Evolutionary conservation across 495 filamentous ascomycete genomes (phyloP).

Genomic region (Penicillium antarcticum): DNA sequence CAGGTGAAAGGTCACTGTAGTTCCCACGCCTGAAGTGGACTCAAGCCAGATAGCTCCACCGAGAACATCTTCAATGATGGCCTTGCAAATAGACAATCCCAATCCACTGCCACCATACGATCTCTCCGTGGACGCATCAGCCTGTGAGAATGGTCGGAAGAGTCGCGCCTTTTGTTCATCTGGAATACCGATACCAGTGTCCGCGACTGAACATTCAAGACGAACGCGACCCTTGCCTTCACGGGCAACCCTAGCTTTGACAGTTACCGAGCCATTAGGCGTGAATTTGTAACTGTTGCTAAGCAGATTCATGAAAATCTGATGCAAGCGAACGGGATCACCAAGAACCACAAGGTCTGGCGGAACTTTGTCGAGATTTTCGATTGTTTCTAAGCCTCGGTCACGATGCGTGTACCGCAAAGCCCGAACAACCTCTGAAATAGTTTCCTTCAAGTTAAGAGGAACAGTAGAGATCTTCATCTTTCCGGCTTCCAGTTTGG

Average conservation of each 20-base stretch:
- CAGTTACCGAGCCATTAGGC: conserved; percentile 77
- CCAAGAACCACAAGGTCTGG: conserved; percentile 78
- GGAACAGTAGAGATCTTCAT: conserved; percentile 90
- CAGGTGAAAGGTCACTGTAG: conserved; percentile 81
- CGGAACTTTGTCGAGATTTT: conserved; percentile 60
- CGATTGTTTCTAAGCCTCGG: conserved; percentile 70
- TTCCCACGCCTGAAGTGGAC: conserved; percentile 69
- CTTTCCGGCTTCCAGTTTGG: conserved; percentile 90
- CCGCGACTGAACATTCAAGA: conserved; percentile 79
- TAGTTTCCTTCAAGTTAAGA: conserved; percentile 80
- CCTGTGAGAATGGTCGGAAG: conserved; percentile 89
- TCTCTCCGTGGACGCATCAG: conserved; percentile 79
- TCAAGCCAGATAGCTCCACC: conserved; percentile 80
- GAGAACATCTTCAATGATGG: conserved; percentile 88
- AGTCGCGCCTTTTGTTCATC: conserved; percentile 77
- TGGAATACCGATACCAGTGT: conserved; percentile 88
- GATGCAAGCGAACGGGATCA: conserved; percentile 85
- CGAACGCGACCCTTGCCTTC: conserved; percentile 68
- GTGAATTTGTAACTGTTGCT: conserved; percentile 96
- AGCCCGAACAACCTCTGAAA: conserved; percentile 82
- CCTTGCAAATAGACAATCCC: conserved; percentile 90
- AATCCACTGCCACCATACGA: conserved; percentile 90
- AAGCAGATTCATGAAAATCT: conserved; percentile 89
- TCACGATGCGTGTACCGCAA: conserved; percentile 81
- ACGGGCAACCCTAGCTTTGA: conserved; percentile 64